Evolutionary conservation across 371 early-diverging fungal genomes (phyloP).

Genomic region (Apophysomyces sp.): DNA sequence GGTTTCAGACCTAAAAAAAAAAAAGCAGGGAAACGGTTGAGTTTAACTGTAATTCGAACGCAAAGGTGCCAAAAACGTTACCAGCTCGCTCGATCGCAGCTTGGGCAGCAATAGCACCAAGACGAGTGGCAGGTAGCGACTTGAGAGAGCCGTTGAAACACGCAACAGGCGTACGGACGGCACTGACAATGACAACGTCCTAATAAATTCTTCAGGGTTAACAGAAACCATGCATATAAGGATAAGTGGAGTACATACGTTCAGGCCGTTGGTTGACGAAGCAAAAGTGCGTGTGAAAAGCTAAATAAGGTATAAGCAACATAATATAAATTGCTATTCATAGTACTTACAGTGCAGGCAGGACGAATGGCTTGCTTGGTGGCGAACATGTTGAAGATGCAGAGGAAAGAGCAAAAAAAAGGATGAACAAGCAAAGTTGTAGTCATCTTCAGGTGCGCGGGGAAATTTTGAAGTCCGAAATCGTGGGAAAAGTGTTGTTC

Average conservation of each 20-base stretch:
- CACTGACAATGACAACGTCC: slow-evolving; percentile 64
- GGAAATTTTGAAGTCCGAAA: background rate
- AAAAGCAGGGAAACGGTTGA: too few relatives aligned
- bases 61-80: slow-evolving; percentile 4
- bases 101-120: slow-evolving; percentile 74
- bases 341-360: slow-evolving; percentile 16
- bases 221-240: background rate
- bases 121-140: slow-evolving; percentile 62
- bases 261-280: slow-evolving; percentile 29
- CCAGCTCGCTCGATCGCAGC: slow-evolving; percentile 69
- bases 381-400: slow-evolving; percentile 21
- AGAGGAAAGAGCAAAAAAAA: background rate
- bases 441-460: background rate
- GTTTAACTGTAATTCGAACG: background rate
- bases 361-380: slow-evolving; percentile 21
- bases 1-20: slow-evolving; percentile 54
- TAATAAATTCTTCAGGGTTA: too few relatives aligned
- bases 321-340: background rate
- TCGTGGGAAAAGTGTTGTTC: background rate
- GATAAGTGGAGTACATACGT: slow-evolving; percentile 22
- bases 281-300: slow-evolving; percentile 33
- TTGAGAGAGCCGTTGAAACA: slow-evolving; percentile 71
- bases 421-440: slow-evolving; percentile 2
- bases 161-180: slow-evolving; percentile 76
- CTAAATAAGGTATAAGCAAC: slow-evolving; percentile 3